Base-by-base conservation (phyloP, 2,329 filamentous ascomycete genomes). In the Trichoderma atroviride region DNA sequence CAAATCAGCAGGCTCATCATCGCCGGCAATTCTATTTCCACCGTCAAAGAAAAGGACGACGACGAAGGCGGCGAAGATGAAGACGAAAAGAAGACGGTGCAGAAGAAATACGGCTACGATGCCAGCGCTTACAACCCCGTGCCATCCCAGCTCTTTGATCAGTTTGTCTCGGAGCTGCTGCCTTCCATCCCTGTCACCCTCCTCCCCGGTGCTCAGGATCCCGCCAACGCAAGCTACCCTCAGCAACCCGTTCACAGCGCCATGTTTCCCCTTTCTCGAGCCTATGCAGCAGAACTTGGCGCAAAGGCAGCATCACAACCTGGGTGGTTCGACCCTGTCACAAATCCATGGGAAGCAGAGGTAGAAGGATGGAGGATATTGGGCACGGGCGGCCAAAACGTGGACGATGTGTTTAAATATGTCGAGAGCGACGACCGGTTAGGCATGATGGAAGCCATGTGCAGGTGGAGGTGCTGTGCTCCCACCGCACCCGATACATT, bases 401-500 rank as follows among this genome's bases (percentile, higher is more conserved):
- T 99, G 3, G 92, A 97, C 75, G 96, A 99, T 79, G 88, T 98
- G 3, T 92, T 94, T 79, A 96, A 95, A 79, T 99, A 99, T 77
- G 87, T 98, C 31, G 89, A 91, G 69, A 90, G 88, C 43, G 88
- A 93, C 53, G 89, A 94, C 74, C 83, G 94, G 24, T 77, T 98
- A 31, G 90, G 91, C 58, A 92, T 97, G 87, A 96, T 98, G 92
- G 96, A 98, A 80, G 90, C 91, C 69, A 96, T 97, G 88, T 89
- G 97, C 73, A 87, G 94, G 70, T 99, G 96, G 96, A 87, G 96
- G 71, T 92, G 93, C 77, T 89, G 89, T 73, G 96, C 96, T 5
- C 96, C 96, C 1, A 99, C 96, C 0, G 96, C 96, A 1, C 96
- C 96, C 0, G 96, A 99, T 80, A 99, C 96, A 0, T 78, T 99